A percentile compares a stretch with the other conserved stretches of the same genome.
phyloP scores from a whole-genome alignment of 371 early-diverging fungal genomes.

The Fennellomyces sp. region DNA sequence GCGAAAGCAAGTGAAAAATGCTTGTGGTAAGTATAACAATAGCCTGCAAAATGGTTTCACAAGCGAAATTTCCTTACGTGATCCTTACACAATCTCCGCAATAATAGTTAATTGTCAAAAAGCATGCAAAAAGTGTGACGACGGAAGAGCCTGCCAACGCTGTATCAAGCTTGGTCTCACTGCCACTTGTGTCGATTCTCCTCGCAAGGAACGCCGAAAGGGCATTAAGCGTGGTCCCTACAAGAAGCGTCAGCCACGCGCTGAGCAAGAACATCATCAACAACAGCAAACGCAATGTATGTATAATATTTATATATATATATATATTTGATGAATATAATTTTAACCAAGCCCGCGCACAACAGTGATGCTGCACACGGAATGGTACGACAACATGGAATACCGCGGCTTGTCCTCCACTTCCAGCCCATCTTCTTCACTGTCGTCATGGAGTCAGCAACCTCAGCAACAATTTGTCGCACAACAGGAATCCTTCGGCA shows the following conservation, averaged over 20 bases:
- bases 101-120: conserved; percentile 77
- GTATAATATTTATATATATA: neutral
- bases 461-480: neutral
- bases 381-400: conserved; percentile 3
- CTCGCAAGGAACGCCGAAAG: conserved; percentile 78
- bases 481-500: neutral
- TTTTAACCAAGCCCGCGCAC: neutral
- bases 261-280: conserved; percentile 4
- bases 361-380: neutral
- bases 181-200: conserved; percentile 75
- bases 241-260: conserved; percentile 43
- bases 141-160: conserved; percentile 79
- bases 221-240: conserved; percentile 83
- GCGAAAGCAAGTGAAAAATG: conserved; percentile 82
- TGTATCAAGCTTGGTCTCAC: conserved; percentile 74
- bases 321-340: neutral
- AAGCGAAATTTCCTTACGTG: neutral
- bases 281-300: neutral
- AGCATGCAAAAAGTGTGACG: conserved; percentile 90
- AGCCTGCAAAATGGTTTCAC: neutral
- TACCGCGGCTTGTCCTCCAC: neutral
- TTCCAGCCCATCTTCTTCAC: neutral
- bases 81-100: conserved; percentile 4
- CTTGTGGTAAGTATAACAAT: conserved; percentile 62
- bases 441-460: conserved; percentile 3